Percentiles rank a stretch among this genome's conserved stretches.
These are phyloP conservation scores for barrel medic (Medicago truncatula) DNA, from an alignment of 306 rosid species.

Conservation along the genomic window DNA sequence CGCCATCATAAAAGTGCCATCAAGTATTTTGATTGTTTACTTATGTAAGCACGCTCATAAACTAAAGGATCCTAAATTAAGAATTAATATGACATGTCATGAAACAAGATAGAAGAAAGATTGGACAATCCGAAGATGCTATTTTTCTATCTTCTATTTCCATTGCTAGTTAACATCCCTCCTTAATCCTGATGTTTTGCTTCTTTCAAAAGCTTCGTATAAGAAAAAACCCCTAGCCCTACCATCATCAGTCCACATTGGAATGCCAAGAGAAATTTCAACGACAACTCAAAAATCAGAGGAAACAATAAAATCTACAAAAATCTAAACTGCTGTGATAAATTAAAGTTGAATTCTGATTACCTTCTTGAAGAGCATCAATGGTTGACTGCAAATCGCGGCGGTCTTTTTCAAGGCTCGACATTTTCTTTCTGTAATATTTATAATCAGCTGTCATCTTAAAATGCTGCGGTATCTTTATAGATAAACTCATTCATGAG, in stretches of 20 bases:
- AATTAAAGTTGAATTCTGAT: constrained; percentile 37
- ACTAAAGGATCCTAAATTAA: constrained; percentile 29
- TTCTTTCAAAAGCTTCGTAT: constrained; percentile 29
- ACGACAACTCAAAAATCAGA: constrained; percentile 7
- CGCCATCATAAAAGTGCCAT: neutral
- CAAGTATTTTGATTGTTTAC: neutral
- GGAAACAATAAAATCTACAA: constrained; percentile 18
- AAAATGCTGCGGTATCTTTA: constrained; percentile 14
- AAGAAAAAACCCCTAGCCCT: constrained; percentile 23
- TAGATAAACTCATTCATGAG: constrained; percentile 3
- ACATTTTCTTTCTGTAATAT: constrained; percentile 78
- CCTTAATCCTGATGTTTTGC: constrained; percentile 4
- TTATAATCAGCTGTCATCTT: constrained; percentile 40
- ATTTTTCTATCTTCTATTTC: constrained; percentile 1
- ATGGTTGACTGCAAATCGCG: constrained; percentile 86
- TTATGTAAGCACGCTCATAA: constrained; percentile 8
- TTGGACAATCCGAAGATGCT: constrained; percentile 4
- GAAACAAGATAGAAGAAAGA: constrained; percentile 32
- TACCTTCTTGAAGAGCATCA: constrained; percentile 93
- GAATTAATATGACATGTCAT: constrained; percentile 21
- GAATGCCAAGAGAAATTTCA: constrained; percentile 13
- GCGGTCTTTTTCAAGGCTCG: constrained; percentile 87
- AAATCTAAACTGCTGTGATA: constrained; percentile 27
- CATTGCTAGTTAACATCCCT: neutral
- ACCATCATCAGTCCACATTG: neutral